Conservation (phyloP, 192 early-diverging fungal species). For the Jimgerdemannia flammicorona region DNA sequence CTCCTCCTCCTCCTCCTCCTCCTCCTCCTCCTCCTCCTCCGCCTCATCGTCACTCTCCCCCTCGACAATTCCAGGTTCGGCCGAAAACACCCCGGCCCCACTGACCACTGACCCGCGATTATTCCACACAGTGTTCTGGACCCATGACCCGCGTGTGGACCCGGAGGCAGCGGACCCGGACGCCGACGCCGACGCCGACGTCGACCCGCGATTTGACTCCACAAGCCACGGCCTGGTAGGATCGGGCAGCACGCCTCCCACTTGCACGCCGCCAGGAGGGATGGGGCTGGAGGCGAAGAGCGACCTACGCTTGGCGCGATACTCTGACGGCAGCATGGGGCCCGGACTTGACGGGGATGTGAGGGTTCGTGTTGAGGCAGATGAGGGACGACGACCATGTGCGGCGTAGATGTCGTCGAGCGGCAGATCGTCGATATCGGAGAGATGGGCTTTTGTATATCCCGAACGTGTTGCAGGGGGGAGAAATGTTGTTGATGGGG, state of each 20-base stretch:
- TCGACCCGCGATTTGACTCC: background rate
- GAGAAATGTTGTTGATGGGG: no score
- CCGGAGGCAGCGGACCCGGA: background rate
- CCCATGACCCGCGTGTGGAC: background rate
- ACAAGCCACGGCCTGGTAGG: background rate
- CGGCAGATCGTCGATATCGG: background rate
- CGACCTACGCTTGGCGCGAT: constrained; percentile 29
- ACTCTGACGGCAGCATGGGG: constrained; percentile 20
- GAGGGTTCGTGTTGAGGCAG: background rate
- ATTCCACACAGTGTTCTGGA: background rate
- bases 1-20: no score
- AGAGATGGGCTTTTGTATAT: background rate
- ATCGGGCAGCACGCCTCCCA: background rate
- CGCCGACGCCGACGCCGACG: background rate
- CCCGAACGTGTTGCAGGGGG: no score
- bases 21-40: background rate
- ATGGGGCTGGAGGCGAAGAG: constrained; percentile 5
- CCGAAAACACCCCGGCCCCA: background rate
- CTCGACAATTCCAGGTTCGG: background rate
- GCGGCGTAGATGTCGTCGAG: background rate
- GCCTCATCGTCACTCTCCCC: background rate
- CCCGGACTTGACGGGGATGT: constrained; percentile 4
- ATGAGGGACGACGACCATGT: background rate
- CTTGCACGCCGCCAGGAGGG: no score
- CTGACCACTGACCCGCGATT: background rate